These are phyloP conservation scores for Termitomyces sp. DNA, from an alignment of 768 basidiomycete genomes.

Conservation along the genomic window DNA sequence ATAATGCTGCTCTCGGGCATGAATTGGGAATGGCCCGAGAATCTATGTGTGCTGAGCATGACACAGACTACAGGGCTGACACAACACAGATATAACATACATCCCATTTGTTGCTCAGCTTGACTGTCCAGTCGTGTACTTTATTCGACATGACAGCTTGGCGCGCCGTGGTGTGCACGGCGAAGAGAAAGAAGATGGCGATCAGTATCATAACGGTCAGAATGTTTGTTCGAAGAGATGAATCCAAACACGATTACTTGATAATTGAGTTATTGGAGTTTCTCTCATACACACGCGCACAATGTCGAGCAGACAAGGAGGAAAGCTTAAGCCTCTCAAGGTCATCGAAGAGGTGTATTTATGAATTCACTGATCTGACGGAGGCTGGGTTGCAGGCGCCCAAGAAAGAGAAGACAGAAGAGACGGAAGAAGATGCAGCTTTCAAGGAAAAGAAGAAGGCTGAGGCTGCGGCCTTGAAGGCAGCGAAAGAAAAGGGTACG, in stretches of 20 bases:
- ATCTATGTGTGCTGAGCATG: constrained; percentile 37
- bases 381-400: constrained; percentile 49
- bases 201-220: constrained; percentile 1
- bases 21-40: constrained; percentile 81
- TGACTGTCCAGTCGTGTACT: constrained; percentile 13
- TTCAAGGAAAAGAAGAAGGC: constrained; percentile 78
- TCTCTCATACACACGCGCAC: constrained; percentile 5
- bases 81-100: constrained; percentile 21
- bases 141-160: constrained; percentile 3
- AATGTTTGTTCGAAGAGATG: constrained; percentile 7
- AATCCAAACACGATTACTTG: constrained; percentile 3
- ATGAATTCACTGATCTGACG: not conserved
- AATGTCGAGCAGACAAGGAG: constrained; percentile 74
- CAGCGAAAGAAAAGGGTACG: constrained; percentile 69
- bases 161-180: not conserved
- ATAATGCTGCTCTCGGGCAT: constrained; percentile 80
- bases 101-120: constrained; percentile 33
- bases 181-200: not conserved
- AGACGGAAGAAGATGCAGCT: constrained; percentile 64
- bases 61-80: not conserved
- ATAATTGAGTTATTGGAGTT: not conserved
- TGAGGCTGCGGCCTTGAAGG: constrained; percentile 71
- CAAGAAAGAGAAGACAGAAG: constrained; percentile 78
- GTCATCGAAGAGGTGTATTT: constrained; percentile 27
- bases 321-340: constrained; percentile 88